phyloP scores from a whole-genome alignment of 2,329 filamentous ascomycete species.

The Lojkania enalia region DNA sequence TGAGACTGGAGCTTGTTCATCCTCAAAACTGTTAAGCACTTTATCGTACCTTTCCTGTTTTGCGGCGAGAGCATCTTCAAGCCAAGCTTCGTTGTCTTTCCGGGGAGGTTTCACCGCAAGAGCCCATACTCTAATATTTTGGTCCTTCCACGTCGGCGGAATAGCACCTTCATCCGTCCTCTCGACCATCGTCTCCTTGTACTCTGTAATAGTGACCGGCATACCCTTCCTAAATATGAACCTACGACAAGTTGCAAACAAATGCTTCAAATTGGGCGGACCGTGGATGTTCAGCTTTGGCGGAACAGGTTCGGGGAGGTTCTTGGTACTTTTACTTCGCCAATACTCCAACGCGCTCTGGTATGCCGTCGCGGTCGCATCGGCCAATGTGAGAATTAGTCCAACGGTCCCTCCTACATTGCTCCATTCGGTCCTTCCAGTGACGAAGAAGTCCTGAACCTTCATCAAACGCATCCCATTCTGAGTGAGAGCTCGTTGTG shows the following conservation, averaged over 20 bases:
- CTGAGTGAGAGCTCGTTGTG: conserved; percentile 75
- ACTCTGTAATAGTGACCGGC: conserved; percentile 72
- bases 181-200: conserved; percentile 41
- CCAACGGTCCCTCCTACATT: conserved; percentile 82
- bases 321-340: conserved; percentile 26
- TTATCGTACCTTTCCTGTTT: conserved; percentile 27
- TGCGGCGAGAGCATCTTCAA: conserved; percentile 26
- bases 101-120: conserved; percentile 61
- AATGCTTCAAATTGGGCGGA: conserved; percentile 76
- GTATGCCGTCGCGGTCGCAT: conserved; percentile 58
- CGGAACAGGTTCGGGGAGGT: conserved; percentile 20
- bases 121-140: conserved; percentile 82
- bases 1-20: conserved; percentile 29
- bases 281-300: conserved; percentile 66
- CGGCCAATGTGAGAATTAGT: conserved; percentile 81
- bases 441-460: conserved; percentile 78
- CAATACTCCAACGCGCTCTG: conserved; percentile 47
- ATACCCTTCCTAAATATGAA: conserved; percentile 87
- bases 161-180: conserved; percentile 41
- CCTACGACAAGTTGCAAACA: conserved; percentile 76
- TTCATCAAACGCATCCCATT: conserved; percentile 67
- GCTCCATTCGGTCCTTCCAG: conserved; percentile 74
- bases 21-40: conserved; percentile 35
- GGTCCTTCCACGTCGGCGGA: conserved; percentile 72
- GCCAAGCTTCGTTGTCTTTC: conserved; percentile 10